Evolutionary conservation across 345 rosid genomes (phyloP), one percentile per base, ranked within the genome.

Genomic region (Arabis alpina): DNA sequence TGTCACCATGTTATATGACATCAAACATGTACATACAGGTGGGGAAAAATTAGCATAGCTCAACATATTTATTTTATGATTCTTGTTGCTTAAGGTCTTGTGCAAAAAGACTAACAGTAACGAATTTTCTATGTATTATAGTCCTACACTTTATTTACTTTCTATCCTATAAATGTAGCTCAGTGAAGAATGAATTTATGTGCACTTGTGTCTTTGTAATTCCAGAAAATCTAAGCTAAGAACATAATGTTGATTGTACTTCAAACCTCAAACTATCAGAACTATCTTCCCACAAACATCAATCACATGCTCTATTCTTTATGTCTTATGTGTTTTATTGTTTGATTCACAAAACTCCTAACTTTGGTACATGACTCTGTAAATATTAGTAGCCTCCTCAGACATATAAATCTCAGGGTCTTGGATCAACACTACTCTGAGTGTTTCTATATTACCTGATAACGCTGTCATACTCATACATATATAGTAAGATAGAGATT

Each of bases 241-340:
- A 19, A 19, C 23, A 19, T 19, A 19, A 19, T 19, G 23, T 19
- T 19, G 23, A 19, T 19, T 19, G 23, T 19, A 19, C 23, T 19
- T 19, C 23, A 19, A 19, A 19, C 23, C 23, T 19, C 23, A 19
- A 19, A 19, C 23, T 66, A 83, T 88, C 89, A 88, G 72, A 70
- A 82, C 53, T 86, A 86, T 36, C 89, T 89, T 6, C 74, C 87
- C 9, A 77, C 88, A 64, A 88, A 83, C 71, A 77, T 83, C 75
- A 77, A 83, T 10, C 30, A 58, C 39, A 39, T 50, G 7, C 30
- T 19, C 23, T 19, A 19, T 19, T 19, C 28, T 49, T 9, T 49
- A 6, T 23, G 23, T 19, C 23, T 19, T 19, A 19, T 19, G 23
- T 19, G 23, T 19, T 19, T 19, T 19, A 19, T 19, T 19, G 53